Evolutionary conservation across 2,329 filamentous ascomycete genomes (phyloP).

Genomic region (Gremmenia infestans): DNA sequence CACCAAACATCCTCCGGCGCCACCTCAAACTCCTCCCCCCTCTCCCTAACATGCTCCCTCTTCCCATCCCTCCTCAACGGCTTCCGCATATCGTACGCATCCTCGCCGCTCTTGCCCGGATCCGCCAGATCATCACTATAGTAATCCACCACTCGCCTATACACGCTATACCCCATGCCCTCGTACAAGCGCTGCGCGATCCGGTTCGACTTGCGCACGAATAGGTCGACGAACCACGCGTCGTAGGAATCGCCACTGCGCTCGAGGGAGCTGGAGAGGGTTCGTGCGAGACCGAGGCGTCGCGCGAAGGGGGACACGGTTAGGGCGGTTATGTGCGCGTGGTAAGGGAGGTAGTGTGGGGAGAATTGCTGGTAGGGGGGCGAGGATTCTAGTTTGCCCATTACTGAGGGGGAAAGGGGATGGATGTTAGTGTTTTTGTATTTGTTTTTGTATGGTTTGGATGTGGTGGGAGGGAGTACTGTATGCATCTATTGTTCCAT

Average conservation of each 20-base stretch:
- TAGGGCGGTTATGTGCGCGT: constrained; percentile 94
- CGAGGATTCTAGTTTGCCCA: constrained; percentile 93
- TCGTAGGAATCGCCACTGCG: constrained; percentile 74
- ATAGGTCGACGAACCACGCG: constrained; percentile 94
- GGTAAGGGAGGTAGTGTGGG: constrained; percentile 95
- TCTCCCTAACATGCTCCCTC: constrained; percentile 68
- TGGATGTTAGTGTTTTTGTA: not conserved
- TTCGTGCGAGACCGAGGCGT: constrained; percentile 79
- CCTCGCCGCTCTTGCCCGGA: constrained; percentile 73
- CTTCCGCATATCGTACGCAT: constrained; percentile 97
- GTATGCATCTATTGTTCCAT: constrained; percentile 90
- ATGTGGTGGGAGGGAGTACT: constrained; percentile 50
- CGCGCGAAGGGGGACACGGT: constrained; percentile 86
- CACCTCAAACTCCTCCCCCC: constrained; percentile 76
- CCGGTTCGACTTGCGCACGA: constrained; percentile 83
- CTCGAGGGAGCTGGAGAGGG: constrained; percentile 77
- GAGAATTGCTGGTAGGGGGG: constrained; percentile 69
- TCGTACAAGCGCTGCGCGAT: constrained; percentile 86
- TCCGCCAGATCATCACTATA: constrained; percentile 79
- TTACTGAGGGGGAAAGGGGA: constrained; percentile 54
- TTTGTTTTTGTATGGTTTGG: not conserved
- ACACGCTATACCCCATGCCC: constrained; percentile 88
- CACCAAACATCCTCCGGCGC: constrained; percentile 82
- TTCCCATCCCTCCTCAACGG: constrained; percentile 76
- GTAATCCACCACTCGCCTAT: constrained; percentile 82